A percentile compares a stretch with the other conserved stretches of the same genome.
phyloP scores from a whole-genome alignment of 106 monocot genomes.

The Allium fistulosum region DNA sequence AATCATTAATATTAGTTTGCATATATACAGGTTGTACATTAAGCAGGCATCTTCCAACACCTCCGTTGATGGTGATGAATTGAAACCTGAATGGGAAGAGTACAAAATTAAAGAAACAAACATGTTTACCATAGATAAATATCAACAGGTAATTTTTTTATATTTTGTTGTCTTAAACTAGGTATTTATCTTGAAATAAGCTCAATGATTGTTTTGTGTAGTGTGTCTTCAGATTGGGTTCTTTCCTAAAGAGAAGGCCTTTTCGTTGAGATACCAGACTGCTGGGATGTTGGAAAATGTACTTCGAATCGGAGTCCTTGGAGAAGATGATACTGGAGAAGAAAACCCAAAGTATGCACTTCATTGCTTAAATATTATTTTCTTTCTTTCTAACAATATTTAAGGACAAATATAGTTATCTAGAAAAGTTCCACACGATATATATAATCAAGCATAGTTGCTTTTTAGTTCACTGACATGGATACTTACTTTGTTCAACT shows the following conservation, averaged over 20 bases:
- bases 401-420: neutral
- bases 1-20: neutral
- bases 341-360: slow-evolving; percentile 69
- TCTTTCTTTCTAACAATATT: neutral
- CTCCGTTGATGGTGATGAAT: slow-evolving; percentile 39
- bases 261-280: slow-evolving; percentile 92
- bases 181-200: slow-evolving; percentile 2
- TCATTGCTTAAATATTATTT: neutral
- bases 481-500: too few relatives aligned
- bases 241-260: slow-evolving; percentile 78
- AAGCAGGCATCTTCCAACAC: slow-evolving; percentile 69
- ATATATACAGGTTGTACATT: slow-evolving; percentile 63
- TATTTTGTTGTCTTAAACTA: neutral
- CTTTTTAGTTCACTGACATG: too few relatives aligned
- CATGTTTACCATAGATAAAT: slow-evolving; percentile 91
- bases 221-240: slow-evolving; percentile 75
- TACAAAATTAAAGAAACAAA: slow-evolving; percentile 99
- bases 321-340: slow-evolving; percentile 94
- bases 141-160: slow-evolving; percentile 75
- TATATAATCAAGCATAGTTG: too few relatives aligned
- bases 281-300: slow-evolving; percentile 94
- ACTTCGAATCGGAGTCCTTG: slow-evolving; percentile 81
- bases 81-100: slow-evolving; percentile 79
- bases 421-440: neutral
- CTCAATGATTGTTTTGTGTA: slow-evolving; percentile 8